A percentile compares a stretch with the other conserved stretches of the same genome.
phyloP scores from a whole-genome alignment of 129 eudicot genomes.

The Calendula officinalis region DNA sequence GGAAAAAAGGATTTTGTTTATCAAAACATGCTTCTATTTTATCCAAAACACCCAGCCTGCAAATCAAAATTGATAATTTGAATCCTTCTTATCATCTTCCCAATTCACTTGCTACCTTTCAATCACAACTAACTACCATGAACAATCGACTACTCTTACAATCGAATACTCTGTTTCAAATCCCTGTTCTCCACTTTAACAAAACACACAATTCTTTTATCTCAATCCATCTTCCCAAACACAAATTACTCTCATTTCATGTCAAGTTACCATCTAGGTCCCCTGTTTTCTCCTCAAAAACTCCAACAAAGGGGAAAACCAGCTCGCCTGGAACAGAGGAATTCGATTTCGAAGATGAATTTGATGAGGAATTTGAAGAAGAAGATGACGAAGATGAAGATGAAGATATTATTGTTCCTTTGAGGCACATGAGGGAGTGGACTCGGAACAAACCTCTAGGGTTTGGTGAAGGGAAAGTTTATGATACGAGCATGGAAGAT shows the following conservation, averaged over 20 bases:
- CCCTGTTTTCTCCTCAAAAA: conserved; percentile 44
- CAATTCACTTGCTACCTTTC: neutral
- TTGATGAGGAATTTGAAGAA: conserved; percentile 36
- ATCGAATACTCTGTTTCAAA: conserved; percentile 29
- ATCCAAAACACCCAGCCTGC: conserved; percentile 22
- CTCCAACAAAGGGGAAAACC: conserved; percentile 16
- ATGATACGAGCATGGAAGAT: conserved; percentile 87
- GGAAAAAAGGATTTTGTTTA: neutral
- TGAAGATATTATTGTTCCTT: conserved; percentile 53
- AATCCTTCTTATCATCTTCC: conserved; percentile 7
- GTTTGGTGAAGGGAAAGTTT: conserved; percentile 86
- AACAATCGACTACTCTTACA: conserved; percentile 39
- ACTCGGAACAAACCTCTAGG: conserved; percentile 62
- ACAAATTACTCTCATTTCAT: conserved; percentile 23
- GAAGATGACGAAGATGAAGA: conserved; percentile 49
- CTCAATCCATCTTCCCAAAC: conserved; percentile 28
- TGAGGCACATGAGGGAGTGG: conserved; percentile 63
- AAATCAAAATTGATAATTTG: neutral
- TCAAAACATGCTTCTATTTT: neutral
- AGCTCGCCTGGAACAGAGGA: conserved; percentile 23
- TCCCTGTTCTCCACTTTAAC: conserved; percentile 27
- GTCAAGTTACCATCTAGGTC: conserved; percentile 33
- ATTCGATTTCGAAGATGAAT: conserved; percentile 43
- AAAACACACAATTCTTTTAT: conserved; percentile 31
- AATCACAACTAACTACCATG: conserved; percentile 31